Evolutionary conservation across 306 rosid genomes (phyloP).

Genomic region (Vigna mungo): DNA sequence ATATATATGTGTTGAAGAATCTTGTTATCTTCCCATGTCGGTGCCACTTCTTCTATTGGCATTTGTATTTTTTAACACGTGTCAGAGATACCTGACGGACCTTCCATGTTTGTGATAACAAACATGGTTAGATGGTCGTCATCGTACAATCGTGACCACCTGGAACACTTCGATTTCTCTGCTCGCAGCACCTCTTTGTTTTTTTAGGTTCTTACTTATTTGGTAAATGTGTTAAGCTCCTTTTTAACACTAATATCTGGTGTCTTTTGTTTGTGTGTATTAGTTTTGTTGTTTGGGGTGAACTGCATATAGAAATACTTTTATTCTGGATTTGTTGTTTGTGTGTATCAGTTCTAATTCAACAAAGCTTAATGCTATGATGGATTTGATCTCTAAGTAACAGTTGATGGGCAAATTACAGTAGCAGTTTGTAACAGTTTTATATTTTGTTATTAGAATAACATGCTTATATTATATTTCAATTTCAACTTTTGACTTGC

Average conservation of each 20-base stretch:
- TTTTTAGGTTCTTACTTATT: constrained; percentile 12
- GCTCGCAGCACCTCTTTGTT: neutral
- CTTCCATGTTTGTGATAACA: neutral
- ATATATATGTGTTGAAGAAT: neutral
- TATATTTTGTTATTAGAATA: neutral
- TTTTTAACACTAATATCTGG: constrained; percentile 21
- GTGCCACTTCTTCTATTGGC: neutral
- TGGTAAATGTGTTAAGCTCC: neutral
- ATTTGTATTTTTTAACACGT: neutral
- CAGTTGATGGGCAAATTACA: constrained; percentile 6
- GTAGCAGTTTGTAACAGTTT: neutral
- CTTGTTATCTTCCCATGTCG: constrained; percentile 23
- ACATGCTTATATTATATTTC: neutral
- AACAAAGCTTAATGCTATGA: constrained; percentile 18
- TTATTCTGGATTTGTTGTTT: neutral
- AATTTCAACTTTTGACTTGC: neutral
- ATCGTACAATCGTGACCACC: constrained; percentile 27
- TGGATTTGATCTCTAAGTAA: neutral
- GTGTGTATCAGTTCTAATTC: neutral
- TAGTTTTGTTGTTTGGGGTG: neutral
- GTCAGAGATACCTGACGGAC: neutral
- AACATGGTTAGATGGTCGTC: neutral
- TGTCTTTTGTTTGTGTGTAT: constrained; percentile 7
- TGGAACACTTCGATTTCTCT: constrained; percentile 20
- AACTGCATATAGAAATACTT: constrained; percentile 19